These are phyloP conservation scores for Colletotrichum tanaceti DNA, from an alignment of 2,329 filamentous ascomycete species.

Conservation along the genomic window DNA sequence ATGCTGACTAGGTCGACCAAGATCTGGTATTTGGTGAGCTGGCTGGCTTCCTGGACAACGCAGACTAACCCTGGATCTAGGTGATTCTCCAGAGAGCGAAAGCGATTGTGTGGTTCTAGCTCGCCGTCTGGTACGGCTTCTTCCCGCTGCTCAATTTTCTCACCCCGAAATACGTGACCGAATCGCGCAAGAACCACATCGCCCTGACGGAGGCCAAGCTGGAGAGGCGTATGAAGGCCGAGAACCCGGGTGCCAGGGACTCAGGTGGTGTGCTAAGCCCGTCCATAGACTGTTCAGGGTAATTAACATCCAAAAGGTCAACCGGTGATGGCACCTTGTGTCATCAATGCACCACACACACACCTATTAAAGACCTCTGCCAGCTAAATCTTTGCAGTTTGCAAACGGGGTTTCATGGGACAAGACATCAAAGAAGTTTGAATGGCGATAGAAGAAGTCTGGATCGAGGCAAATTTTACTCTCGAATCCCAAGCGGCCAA, in stretches of 20 bases:
- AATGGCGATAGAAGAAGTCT: no score
- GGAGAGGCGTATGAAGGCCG: not conserved
- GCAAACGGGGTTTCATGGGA: not conserved
- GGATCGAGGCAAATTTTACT: no score
- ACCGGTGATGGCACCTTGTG: no score
- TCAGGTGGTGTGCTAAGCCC: no score
- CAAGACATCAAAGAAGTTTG: no score
- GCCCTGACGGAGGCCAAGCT: conserved; percentile 10
- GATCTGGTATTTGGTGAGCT: conserved; percentile 3
- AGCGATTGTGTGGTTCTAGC: conserved; percentile 9
- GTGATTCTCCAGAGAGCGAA: not conserved
- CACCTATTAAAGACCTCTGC: no score
- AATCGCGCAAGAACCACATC: conserved; percentile 10
- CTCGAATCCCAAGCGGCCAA: no score
- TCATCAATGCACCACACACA: no score
- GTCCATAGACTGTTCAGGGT: no score
- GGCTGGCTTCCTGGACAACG: not conserved
- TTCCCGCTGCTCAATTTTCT: not conserved
- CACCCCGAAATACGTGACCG: not conserved
- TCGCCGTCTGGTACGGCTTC: conserved; percentile 5
- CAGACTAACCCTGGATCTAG: conserved; percentile 1
- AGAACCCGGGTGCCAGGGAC: conserved; percentile 12
- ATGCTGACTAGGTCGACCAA: not conserved
- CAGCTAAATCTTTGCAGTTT: no score
- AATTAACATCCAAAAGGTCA: no score